Evolutionary conservation across 495 filamentous ascomycete species (phyloP).

Genomic region (Tricharina praecox): DNA sequence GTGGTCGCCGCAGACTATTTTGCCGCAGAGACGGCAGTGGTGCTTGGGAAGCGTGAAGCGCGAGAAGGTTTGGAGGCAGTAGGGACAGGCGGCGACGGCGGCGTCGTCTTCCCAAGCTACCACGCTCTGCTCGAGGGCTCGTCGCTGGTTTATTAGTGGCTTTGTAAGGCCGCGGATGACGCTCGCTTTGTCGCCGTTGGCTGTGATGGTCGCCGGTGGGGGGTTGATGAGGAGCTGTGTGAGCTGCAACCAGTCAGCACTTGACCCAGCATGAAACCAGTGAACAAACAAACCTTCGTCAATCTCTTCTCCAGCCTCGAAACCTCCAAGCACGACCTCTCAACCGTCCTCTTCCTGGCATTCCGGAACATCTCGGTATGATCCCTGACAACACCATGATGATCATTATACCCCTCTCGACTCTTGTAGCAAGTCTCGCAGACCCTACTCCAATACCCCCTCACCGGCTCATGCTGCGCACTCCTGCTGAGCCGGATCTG

Average conservation of each 20-base stretch:
- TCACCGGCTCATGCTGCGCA: conserved; percentile 76
- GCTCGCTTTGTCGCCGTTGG: background rate
- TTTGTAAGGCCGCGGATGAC: background rate
- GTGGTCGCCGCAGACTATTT: conserved; percentile 78
- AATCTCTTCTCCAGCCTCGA: conserved; percentile 79
- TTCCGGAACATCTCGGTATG: conserved; percentile 51
- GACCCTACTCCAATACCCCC: conserved; percentile 84
- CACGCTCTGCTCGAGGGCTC: conserved; percentile 72
- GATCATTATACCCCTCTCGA: conserved; percentile 86
- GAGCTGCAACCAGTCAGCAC: background rate
- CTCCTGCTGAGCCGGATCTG: conserved; percentile 93
- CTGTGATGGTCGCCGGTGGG: background rate
- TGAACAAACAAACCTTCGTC: conserved; percentile 36
- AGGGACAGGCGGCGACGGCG: conserved; percentile 62
- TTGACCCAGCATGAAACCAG: background rate
- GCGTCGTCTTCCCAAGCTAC: conserved; percentile 92
- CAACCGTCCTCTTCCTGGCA: conserved; percentile 57
- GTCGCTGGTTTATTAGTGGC: conserved; percentile 32
- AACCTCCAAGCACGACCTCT: conserved; percentile 68
- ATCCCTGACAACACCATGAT: conserved; percentile 51
- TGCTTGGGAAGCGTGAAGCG: conserved; percentile 78
- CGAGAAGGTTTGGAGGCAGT: conserved; percentile 87
- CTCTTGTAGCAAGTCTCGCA: conserved; percentile 98
- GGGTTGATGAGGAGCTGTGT: background rate
- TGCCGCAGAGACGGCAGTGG: conserved; percentile 84